Percentiles rank a stretch among this genome's conserved stretches.
Conservation (phyloP, 2,329 filamentous ascomycete species). For the Colletotrichum spaethianum region DNA sequence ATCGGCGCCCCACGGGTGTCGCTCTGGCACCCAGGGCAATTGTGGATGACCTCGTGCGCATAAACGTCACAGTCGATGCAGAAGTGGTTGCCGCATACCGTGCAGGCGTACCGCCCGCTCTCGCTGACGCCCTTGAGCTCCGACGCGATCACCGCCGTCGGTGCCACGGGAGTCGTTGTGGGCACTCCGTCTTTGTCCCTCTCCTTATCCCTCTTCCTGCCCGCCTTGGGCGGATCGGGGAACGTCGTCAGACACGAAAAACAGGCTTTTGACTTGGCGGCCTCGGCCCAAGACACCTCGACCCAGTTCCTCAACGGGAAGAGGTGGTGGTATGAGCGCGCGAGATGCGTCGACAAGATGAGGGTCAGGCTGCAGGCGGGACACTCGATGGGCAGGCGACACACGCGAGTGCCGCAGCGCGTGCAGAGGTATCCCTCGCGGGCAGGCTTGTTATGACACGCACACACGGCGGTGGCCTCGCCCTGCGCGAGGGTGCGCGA, state of each 20-base stretch:
- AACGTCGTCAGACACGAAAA: slow-evolving; percentile 85
- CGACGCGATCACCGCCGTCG: slow-evolving; percentile 39
- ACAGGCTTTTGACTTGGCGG: slow-evolving; percentile 75
- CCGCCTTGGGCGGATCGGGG: slow-evolving; percentile 61
- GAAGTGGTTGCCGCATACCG: slow-evolving; percentile 90
- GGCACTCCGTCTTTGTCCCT: slow-evolving; percentile 29
- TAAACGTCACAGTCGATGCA: slow-evolving; percentile 99
- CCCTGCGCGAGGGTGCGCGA: slow-evolving; percentile 82
- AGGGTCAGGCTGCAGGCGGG: slow-evolving; percentile 92
- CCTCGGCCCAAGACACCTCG: slow-evolving; percentile 87
- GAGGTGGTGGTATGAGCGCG: slow-evolving; percentile 92
- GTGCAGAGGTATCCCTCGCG: slow-evolving; percentile 93
- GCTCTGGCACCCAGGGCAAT: slow-evolving; percentile 90
- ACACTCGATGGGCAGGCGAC: slow-evolving; percentile 89
- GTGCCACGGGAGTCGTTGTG: slow-evolving; percentile 43
- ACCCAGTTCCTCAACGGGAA: slow-evolving; percentile 93
- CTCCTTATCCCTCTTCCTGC: slow-evolving; percentile 44
- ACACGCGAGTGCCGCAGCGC: slow-evolving; percentile 90
- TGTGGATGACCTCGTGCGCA: slow-evolving; percentile 93
- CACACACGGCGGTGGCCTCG: slow-evolving; percentile 81
- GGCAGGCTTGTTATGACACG: slow-evolving; percentile 87
- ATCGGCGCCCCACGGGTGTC: slow-evolving; percentile 53
- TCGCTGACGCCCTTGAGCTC: slow-evolving; percentile 80
- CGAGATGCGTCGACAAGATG: slow-evolving; percentile 93
- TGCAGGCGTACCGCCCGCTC: slow-evolving; percentile 89